These are phyloP conservation scores for Kurtzmaniella quercitrusa DNA, from an alignment of 1,139 yeast species.

Conservation along the genomic window DNA sequence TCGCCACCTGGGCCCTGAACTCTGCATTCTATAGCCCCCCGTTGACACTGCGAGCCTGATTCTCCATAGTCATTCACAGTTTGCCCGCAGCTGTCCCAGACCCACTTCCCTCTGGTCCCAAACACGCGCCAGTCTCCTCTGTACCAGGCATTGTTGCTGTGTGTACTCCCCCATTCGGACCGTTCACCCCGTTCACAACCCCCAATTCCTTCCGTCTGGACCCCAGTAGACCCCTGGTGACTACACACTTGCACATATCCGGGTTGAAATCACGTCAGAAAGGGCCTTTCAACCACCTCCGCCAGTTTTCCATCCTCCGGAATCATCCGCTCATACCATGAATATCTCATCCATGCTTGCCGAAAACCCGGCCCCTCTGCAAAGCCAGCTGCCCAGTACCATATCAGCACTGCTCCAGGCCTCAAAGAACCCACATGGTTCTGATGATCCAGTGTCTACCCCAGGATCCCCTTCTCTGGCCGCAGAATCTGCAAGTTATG, in stretches of 20 bases:
- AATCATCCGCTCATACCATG: conserved; percentile 15
- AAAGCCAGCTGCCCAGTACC: neutral
- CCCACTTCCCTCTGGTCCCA: neutral
- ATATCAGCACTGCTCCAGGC: neutral
- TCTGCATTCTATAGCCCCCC: neutral
- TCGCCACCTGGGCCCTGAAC: neutral
- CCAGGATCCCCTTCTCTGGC: neutral
- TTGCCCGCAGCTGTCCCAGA: neutral
- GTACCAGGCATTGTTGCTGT: neutral
- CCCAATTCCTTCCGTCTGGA: neutral
- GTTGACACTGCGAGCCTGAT: neutral
- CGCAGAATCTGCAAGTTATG: conserved; percentile 1
- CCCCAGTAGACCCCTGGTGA: neutral
- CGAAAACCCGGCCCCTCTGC: conserved; percentile 11
- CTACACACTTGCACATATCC: neutral
- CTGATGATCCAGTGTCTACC: neutral
- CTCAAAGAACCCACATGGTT: neutral
- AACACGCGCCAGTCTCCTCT: neutral
- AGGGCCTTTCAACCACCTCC: neutral
- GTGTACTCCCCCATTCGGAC: neutral
- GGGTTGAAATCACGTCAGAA: too few relatives aligned
- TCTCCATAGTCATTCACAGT: neutral
- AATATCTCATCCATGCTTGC: conserved; percentile 42
- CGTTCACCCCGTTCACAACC: neutral
- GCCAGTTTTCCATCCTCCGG: neutral